Base-by-base conservation (phyloP, 2,329 filamentous ascomycete species). In the Colletotrichum godetiae region DNA sequence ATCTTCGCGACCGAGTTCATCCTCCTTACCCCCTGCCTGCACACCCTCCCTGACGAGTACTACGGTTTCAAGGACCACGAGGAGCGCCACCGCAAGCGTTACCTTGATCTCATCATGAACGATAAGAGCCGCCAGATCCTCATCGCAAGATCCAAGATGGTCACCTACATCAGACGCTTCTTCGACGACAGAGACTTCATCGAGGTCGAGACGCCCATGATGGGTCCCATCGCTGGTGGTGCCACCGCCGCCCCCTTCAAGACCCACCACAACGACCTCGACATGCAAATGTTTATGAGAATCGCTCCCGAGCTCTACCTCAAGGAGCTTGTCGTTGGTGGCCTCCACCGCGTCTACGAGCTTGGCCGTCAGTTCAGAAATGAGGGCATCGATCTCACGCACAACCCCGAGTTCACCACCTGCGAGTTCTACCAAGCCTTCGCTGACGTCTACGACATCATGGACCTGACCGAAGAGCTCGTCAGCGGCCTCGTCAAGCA, bases 371-470 rank as follows among this genome's bases (percentile, higher is more conserved):
- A 97, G 82, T 99, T 99, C 90, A 89, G 97, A 79, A 99, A 99
- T 80, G 95, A 98, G 84, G 92, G 93, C 73, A 93, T 95, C 76
- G 95, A 97, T 82, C 87, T 97, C 63, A 99, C 97, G 8, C 97
- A 99, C 88, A 99, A 98, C 87, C 97, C 94, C 52, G 97, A 99
- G 82, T 99, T 99, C 87, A 99, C 97, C 56, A 97, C 95, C 31
- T 94, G 95, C 83, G 97, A 99, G 84, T 98, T 98, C 86, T 99
- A 99, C 85, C 92, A 94, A 90, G 96, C 97, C 4, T 98, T 95
- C 77, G 93, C 93, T 68, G 95, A 98, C 83, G 91, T 98, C 77
- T 94, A 97, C 83, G 95, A 97, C 80, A 86, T 97, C 72, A 95
- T 97, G 93, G 87, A 93, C 73, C 89, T 95, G 80, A 98, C 97